Evolutionary conservation across 805 yeast genomes (phyloP), one percentile per base, ranked within the genome.

Genomic region (Lachancea dasiensis): DNA sequence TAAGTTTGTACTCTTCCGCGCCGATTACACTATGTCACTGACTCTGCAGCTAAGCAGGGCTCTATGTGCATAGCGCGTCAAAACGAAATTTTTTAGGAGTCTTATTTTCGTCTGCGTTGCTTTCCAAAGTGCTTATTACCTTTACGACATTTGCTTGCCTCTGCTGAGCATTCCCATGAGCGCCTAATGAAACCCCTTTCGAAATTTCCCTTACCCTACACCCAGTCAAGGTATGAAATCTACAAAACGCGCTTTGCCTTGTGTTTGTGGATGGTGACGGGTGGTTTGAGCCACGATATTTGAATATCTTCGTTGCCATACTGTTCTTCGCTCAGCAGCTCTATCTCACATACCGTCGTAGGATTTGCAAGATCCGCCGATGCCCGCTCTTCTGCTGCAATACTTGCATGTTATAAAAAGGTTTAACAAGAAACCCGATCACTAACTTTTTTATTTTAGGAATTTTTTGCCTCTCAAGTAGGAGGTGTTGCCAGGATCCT

Each of bases 391-490:
- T 37, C 30, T 27, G 13, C 34, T 15, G 19, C 11, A 8, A 25
- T 19, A 17, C 13, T 15, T 29, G 28, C 11, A 20, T 37, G 23
- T 31, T 22, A 18, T 26, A 19, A 30, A 36, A n/a, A n/a, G n/a
- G n/a, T n/a, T n/a, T n/a, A n/a, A n/a, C n/a, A n/a, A n/a, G n/a
- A n/a, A n/a, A n/a, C n/a, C 43, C 29, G 31, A 40, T 31, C 20
- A 45, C 48, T 43, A 47, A 50, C 49, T 34, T 40, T 43, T 45
- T 48, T 19, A 40, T 41, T 48, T 35, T 70, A 87, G 95, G 95
- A 86, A 66, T 92, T 86, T 66, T 89, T 92, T 65, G 75, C 79
- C 54, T 70, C 81, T 44, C 86, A 84, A 66, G 75, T 92, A 49
- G 98, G 98, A 51, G 85, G 87, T 48, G 86, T 90, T 52, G 69